Conservation (phyloP, 176 grass and related monocot species). For the Chrysopogon serrulatus region DNA sequence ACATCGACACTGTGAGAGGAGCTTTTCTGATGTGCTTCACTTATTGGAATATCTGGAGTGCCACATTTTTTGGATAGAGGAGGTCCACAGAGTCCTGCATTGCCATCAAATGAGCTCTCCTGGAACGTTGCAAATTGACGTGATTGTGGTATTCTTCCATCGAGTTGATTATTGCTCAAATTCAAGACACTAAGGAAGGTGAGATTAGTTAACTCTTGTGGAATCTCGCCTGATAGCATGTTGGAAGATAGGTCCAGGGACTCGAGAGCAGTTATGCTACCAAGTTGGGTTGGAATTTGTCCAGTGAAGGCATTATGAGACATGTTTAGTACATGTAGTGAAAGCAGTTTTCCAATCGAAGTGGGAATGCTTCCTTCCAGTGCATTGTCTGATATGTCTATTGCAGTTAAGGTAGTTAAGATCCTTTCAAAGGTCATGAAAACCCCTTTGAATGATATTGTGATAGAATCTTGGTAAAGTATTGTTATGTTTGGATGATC, state of each 20-base stretch:
- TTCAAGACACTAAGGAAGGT: slow-evolving; percentile 26
- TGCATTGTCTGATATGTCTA: background rate
- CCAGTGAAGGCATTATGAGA: background rate
- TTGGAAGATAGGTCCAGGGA: slow-evolving; percentile 30
- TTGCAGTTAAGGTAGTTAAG: background rate
- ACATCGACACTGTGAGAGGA: background rate
- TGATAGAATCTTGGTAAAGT: background rate
- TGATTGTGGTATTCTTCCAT: background rate
- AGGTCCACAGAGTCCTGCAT: background rate
- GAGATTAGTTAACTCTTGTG: background rate
- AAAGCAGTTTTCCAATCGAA: background rate
- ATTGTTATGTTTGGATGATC: background rate
- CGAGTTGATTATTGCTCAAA: slow-evolving; percentile 12
- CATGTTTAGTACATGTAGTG: slow-evolving; percentile 2
- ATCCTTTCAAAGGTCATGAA: background rate
- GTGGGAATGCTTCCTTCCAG: background rate
- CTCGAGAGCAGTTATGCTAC: background rate
- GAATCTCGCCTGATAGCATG: slow-evolving; percentile 27
- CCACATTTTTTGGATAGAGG: slow-evolving; percentile 9
- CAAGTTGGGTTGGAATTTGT: slow-evolving; percentile 15
- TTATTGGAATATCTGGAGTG: background rate
- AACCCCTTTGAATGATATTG: background rate
- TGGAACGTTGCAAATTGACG: background rate
- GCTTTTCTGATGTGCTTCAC: background rate
- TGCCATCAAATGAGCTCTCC: background rate